Evolutionary conservation across 2,329 filamentous ascomycete species (phyloP), one percentile per base, ranked within the genome.

Genomic region (Paecilomyces fulvus): DNA sequence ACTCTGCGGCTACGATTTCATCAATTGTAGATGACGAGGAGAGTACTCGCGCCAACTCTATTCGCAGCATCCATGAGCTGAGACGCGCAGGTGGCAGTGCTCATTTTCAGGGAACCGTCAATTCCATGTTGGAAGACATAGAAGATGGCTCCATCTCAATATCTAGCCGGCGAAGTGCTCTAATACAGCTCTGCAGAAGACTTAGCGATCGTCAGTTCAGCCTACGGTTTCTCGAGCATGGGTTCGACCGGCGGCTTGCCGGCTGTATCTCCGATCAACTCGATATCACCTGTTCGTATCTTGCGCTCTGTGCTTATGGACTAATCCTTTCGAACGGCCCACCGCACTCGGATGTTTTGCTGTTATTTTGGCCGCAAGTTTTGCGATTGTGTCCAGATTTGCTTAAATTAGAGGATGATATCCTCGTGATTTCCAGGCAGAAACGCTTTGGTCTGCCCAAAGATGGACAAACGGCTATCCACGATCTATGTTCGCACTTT

Each of bases 171-270:
- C 77, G 82, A 49, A 81, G 74, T 63, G 79, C 79, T 2, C 73
- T 85, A 58, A 69, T 83, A 43, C 81, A 84, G 54, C 69, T 86
- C n/a, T 77, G 78, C 53, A 70, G 68, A 25, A 83, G 81, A 61
- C 70, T 85, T 56, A 62, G 73, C 2, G 78, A 77, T 37, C 52
- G 66, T 21, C 64, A 66, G n/a, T 73, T 74, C 55, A 63, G 65
- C 30, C 66, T 65, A n/a, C 70, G 72, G 30, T 91, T 96, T 64
- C 80, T 88, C 20, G 86, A 91, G 59, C 86, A 90, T 61, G 83
- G 84, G 6, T 83, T 88, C 56, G 88, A 90, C 59, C 80, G 84
- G 55, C 82, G 81, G 30, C 77, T 96, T 14, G 81, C 90, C 54
- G 78, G 81, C 49, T 80, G 82, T 48, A 76, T 88, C 9, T 79